phyloP scores from a whole-genome alignment of 2,329 filamentous ascomycete genomes.

The Scortechinia acanthostroma region DNA sequence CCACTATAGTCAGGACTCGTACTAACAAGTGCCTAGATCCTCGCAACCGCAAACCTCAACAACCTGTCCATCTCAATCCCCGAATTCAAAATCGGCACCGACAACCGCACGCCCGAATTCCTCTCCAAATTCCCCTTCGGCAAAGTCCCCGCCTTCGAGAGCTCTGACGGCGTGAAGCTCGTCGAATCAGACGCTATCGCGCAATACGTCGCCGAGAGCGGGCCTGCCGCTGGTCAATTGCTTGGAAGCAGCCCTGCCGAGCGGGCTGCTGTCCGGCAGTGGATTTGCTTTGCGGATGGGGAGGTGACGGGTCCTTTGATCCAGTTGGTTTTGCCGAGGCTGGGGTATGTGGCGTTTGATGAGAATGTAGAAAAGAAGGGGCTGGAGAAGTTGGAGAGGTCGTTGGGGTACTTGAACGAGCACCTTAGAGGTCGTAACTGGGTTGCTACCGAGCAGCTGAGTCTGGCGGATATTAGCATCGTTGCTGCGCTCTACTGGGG shows the following conservation, averaged over 20 bases:
- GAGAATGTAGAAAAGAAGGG: neutral
- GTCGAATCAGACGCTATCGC: constrained; percentile 25
- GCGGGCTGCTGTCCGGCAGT: constrained; percentile 22
- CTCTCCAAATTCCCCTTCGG: constrained; percentile 26
- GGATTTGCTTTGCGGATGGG: constrained; percentile 16
- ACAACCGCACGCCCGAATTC: constrained; percentile 21
- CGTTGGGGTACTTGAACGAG: neutral
- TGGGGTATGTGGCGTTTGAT: neutral
- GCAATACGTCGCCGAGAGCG: constrained; percentile 21
- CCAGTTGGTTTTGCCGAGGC: neutral
- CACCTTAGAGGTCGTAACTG: neutral
- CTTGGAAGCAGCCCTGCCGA: constrained; percentile 17
- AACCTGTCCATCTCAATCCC: constrained; percentile 1
- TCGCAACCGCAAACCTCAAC: neutral
- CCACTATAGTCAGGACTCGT: neutral
- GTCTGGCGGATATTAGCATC: neutral
- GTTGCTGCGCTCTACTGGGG: neutral
- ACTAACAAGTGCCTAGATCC: neutral
- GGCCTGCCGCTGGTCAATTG: constrained; percentile 19
- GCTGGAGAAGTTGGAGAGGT: neutral
- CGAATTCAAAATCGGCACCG: constrained; percentile 16
- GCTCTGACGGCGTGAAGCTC: constrained; percentile 16
- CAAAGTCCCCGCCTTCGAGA: constrained; percentile 26
- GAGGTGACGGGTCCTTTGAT: neutral
- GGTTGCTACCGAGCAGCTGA: neutral